Evolutionary conservation across 2,329 filamentous ascomycete species (phyloP).

Genomic region (Diaporthe eres): DNA sequence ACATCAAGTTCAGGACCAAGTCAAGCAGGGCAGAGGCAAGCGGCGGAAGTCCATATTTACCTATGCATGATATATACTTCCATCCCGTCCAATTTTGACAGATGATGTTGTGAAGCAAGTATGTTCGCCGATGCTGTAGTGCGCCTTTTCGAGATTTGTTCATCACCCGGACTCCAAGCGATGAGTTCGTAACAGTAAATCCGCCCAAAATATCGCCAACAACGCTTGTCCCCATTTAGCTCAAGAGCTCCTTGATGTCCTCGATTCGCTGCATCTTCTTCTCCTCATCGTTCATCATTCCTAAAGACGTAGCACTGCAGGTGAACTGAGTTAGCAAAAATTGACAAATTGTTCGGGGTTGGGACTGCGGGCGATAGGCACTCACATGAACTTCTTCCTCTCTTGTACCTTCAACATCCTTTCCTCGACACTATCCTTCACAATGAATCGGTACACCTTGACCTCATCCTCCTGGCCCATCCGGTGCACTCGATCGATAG

Average conservation of each 20-base stretch:
- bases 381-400: slow-evolving; percentile 94
- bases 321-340: slow-evolving; percentile 43
- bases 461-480: slow-evolving; percentile 95
- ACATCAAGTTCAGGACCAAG: not conserved
- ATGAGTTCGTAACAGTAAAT: not conserved
- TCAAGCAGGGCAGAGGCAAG: not conserved
- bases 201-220: not conserved
- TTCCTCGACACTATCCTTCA: slow-evolving; percentile 92
- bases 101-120: not conserved
- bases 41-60: not conserved
- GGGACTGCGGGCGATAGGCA: slow-evolving; percentile 47
- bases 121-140: not conserved
- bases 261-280: slow-evolving; percentile 92
- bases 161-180: not conserved
- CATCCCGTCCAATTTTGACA: not conserved
- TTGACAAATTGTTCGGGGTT: not conserved
- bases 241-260: slow-evolving; percentile 92
- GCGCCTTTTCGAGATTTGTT: not conserved
- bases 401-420: slow-evolving; percentile 96
- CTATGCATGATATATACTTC: not conserved
- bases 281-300: slow-evolving; percentile 95
- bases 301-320: slow-evolving; percentile 87
- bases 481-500: slow-evolving; percentile 96
- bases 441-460: slow-evolving; percentile 88
- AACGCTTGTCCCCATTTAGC: slow-evolving; percentile 54